Evolutionary conservation across 768 basidiomycete genomes (phyloP), one percentile per base, ranked within the genome.

Genomic region (Collybia sp.): DNA sequence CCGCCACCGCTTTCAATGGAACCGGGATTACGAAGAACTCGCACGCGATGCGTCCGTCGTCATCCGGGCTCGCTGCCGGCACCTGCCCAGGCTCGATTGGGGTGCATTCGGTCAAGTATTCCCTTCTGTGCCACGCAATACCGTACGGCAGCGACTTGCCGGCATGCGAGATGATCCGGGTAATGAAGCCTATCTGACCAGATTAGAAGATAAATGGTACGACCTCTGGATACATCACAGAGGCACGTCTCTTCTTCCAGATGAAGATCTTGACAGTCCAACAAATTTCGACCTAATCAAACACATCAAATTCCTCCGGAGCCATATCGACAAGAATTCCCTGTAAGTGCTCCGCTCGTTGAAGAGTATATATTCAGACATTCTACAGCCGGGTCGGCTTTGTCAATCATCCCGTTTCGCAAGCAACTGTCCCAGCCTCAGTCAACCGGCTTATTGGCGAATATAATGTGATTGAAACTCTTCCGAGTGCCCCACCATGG

Each of bases 1-100:
- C 43, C 75, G 88, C 13, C 77, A 82, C 40, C 74, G 84, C 45
- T 91, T 92, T 59, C 79, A 80, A 40, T 98, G 92, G 93, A 89
- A 79, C 45, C 65, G 76, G 34, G 89, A 94, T 42, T 91, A 84
- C 46, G 93, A 97, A 46, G 95, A 98, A 49, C 76, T 93, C 33
- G 84, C 86, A 18, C 79, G 86, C 44, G 95, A 98, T 58, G 85
- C 85, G 0, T 83, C 82, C 39, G 85, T 80, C 10, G 83, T 98
- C 52, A 79, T 97, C 47, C 79, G 79, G 54, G 85, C 85, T 31
- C 85, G 94, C 12, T 87, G 85, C 57, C 77, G 87, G 33, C 59
- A 68, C 47, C 61, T 72, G 12, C 66, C 76, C 30, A 76, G 80
- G 46, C 69, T 88, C 42, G 84, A 89, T 52, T 85, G 85, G 73